Evolutionary conservation across 2,329 filamentous ascomycete species (phyloP), one percentile per base, ranked within the genome.

Genomic region (Monosporascus ibericus): DNA sequence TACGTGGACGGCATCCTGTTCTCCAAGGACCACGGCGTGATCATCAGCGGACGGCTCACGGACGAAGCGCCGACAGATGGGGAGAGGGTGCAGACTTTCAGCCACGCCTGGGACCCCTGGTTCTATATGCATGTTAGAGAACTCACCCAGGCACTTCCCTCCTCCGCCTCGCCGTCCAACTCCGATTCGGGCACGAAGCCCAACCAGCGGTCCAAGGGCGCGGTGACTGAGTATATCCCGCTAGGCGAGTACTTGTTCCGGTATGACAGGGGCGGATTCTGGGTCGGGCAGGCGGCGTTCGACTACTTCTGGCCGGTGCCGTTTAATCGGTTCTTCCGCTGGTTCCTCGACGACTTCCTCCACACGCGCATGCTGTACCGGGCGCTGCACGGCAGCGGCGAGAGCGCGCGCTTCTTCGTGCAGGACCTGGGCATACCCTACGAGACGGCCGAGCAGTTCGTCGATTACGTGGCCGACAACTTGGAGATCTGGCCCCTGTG

Each of bases 1-100:
- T 92, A 88, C 63, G 79, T 92, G 25, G 88, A 90, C 60, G 87
- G 85, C 22, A 89, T 90, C 49, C 68, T 88, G 52, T 90, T 81
- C 66, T 76, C 77, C 15, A 74, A 75, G 53, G 72, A 76, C 56
- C 79, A 81, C 58, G 85, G 85, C 25, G 82, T 86, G n/a, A 70
- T 90, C 56, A 77, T 88, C 66, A 81, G 80, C 6, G 87, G 87
- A 2, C 72, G 73, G 52, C 70, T 88, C 62, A 82, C 79, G 1
- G 75, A 88, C 59, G 73, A 78, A 6, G 69, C 72, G 24, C 75
- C 75, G 3, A 57, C 55, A 5, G 50, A 62, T 2, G 64, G 59
- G 17, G 59, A 57, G 25, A 60, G 48, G 54, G 51, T 63, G 14
- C 62, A 58, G 52, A 68, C 66, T 2, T 68, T 83, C 47, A 79